Evolutionary conservation across 371 early-diverging fungal species (phyloP).

Genomic region (Circinella minor): DNA sequence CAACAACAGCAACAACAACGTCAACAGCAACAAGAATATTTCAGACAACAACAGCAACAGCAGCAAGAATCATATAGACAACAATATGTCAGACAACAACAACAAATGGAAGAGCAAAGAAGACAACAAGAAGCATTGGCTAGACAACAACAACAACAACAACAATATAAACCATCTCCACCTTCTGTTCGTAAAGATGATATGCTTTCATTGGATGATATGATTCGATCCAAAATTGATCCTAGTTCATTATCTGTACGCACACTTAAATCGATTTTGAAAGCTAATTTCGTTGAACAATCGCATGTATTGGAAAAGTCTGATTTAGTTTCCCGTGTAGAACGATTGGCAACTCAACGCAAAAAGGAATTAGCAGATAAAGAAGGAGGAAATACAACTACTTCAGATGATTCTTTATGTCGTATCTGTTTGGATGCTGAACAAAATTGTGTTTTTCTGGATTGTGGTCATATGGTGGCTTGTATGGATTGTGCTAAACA

Average conservation of each 20-base stretch:
- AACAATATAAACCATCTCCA: constrained; percentile 12
- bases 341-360: constrained; percentile 48
- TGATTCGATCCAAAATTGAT: constrained; percentile 43
- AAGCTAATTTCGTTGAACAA: constrained; percentile 54
- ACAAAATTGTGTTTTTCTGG: constrained; percentile 65
- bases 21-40: constrained; percentile 14
- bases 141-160: constrained; percentile 11
- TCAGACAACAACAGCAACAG: constrained; percentile 13
- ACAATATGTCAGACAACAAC: background rate
- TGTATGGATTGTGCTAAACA: constrained; percentile 67
- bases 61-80: constrained; percentile 18
- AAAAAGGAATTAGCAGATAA: constrained; percentile 26
- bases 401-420: constrained; percentile 51
- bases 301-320: constrained; percentile 56
- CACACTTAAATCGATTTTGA: constrained; percentile 56
- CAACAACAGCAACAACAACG: constrained; percentile 14
- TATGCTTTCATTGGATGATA: constrained; percentile 37
- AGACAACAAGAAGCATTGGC: constrained; percentile 12
- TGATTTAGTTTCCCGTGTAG: constrained; percentile 53
- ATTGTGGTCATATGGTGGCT: constrained; percentile 65
- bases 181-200: constrained; percentile 19
- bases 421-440: constrained; percentile 65
- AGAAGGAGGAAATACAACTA: constrained; percentile 11
- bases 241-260: constrained; percentile 51
- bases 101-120: constrained; percentile 14